Base-by-base conservation (phyloP, 1,139 yeast species). In the Candida buenavistaensis region DNA sequence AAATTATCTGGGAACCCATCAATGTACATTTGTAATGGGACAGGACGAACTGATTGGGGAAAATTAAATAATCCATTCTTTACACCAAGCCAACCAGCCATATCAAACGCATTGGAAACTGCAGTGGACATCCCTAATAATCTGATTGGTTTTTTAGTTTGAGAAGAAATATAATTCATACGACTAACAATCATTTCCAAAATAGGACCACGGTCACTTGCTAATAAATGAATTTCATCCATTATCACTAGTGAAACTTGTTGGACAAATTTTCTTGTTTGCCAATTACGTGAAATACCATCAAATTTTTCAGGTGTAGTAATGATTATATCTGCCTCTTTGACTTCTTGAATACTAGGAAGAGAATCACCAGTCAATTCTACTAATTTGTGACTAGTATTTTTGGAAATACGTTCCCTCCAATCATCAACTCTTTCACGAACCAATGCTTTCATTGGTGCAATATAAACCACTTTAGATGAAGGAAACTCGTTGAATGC, bases 231-330 rank as follows among this genome's bases (percentile, higher is more conserved):
- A 45, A 94, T 89, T 64, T 94, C 98, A 68, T 94, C 99, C 97
- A 94, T 90, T 25, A 94, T 88, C 16, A 94, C 90, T 41, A 94
- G 68, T 0, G 97, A 87, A 1, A 94, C 84, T 41, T 87, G 80
- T 54, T 89, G 96, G 17, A 92, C 97, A 66, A 90, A 92, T 50
- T 80, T 82, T 58, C 97, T 78, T 0, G 96, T 84, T 55, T 89
- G 95, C 98, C 98, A 94, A 54, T 87, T 89, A 75, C 98, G 92
- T 17, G 96, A 86, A 39, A 94, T 89, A 78, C 98, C 98, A 66
- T 94, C 98, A 57, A 92, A 94, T 59, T 94, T 94, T 64, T 94
- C 98, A 0, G 99, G 98, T 0, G 98, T 94, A 0, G 98, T 92
- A 46, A 94, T 84, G 37, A 94, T 85, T 23, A 94, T 88, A 46